Evolutionary conservation across 495 filamentous ascomycete genomes (phyloP).

Genomic region (Venustampulla echinocandica): DNA sequence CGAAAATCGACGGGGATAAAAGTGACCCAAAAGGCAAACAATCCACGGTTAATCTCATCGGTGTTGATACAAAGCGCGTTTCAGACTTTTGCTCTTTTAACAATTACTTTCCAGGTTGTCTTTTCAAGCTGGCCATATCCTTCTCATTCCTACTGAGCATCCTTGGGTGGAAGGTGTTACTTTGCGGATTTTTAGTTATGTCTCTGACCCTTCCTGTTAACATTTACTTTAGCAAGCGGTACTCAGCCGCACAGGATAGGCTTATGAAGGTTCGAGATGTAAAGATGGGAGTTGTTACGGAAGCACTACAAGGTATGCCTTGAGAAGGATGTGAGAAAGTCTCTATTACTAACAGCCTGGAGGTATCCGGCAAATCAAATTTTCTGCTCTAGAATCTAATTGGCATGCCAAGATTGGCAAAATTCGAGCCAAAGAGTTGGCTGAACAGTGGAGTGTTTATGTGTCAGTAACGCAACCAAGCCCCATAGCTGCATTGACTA

Average conservation of each 20-base stretch:
- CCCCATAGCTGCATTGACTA: neutral
- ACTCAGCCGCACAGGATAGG: slow-evolving; percentile 54
- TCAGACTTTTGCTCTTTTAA: slow-evolving; percentile 61
- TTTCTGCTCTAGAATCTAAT: slow-evolving; percentile 69
- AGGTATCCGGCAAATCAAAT: slow-evolving; percentile 77
- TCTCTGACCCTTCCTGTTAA: slow-evolving; percentile 60
- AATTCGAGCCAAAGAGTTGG: slow-evolving; percentile 57
- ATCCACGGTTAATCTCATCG: slow-evolving; percentile 70
- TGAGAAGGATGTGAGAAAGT: neutral
- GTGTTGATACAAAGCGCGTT: slow-evolving; percentile 67
- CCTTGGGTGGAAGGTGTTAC: slow-evolving; percentile 62
- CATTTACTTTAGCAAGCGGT: slow-evolving; percentile 57
- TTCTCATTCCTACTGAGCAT: slow-evolving; percentile 56
- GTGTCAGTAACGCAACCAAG: slow-evolving; percentile 37
- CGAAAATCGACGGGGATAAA: slow-evolving; percentile 40
- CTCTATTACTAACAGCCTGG: neutral
- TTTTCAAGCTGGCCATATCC: slow-evolving; percentile 55
- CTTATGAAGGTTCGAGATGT: slow-evolving; percentile 75
- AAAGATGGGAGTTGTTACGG: slow-evolving; percentile 70
- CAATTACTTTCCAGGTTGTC: slow-evolving; percentile 52
- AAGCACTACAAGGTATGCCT: slow-evolving; percentile 59
- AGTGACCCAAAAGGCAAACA: slow-evolving; percentile 58
- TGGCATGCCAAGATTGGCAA: slow-evolving; percentile 70
- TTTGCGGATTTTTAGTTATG: slow-evolving; percentile 59
- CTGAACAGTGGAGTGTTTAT: slow-evolving; percentile 56